phyloP scores from a whole-genome alignment of 1,284 basidiomycete genomes.

The Ganoderma lucidum region DNA sequence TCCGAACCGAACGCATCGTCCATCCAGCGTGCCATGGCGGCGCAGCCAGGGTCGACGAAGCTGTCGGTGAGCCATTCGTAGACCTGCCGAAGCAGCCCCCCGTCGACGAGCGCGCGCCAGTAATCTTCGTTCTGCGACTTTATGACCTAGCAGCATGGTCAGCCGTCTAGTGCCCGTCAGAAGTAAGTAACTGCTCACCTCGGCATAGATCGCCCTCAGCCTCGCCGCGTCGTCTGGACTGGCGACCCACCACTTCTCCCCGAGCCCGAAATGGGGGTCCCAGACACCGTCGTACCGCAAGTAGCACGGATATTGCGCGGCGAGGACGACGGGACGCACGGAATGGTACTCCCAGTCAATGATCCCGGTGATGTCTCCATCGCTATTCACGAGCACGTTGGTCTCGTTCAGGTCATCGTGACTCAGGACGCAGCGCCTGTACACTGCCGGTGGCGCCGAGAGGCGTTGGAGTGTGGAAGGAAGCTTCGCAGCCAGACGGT shows the following conservation, averaged over 20 bases:
- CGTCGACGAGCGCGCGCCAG: slow-evolving; percentile 21
- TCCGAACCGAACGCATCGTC: background rate
- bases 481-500: slow-evolving; percentile 6
- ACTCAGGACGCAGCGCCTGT: slow-evolving; percentile 16
- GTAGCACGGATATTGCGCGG: slow-evolving; percentile 7
- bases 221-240: slow-evolving; percentile 12
- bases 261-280: slow-evolving; percentile 7
- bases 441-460: background rate
- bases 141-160: slow-evolving; percentile 2
- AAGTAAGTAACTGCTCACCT: slow-evolving; percentile 9
- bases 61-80: slow-evolving; percentile 13
- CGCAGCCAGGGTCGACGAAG: background rate
- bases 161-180: background rate
- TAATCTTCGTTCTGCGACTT: slow-evolving; percentile 16
- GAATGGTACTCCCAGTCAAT: slow-evolving; percentile 29
- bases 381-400: slow-evolving; percentile 17
- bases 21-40: slow-evolving; percentile 8
- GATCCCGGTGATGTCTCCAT: slow-evolving; percentile 15
- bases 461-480: slow-evolving; percentile 8
- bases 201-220: slow-evolving; percentile 10
- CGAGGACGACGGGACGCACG: slow-evolving; percentile 16
- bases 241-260: slow-evolving; percentile 7
- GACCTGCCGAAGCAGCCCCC: slow-evolving; percentile 16
- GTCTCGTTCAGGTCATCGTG: slow-evolving; percentile 20
- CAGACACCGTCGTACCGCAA: slow-evolving; percentile 22